These are phyloP conservation scores for Periconia macrospinosa DNA, from an alignment of 2,329 filamentous ascomycete genomes.

Conservation along the genomic window DNA sequence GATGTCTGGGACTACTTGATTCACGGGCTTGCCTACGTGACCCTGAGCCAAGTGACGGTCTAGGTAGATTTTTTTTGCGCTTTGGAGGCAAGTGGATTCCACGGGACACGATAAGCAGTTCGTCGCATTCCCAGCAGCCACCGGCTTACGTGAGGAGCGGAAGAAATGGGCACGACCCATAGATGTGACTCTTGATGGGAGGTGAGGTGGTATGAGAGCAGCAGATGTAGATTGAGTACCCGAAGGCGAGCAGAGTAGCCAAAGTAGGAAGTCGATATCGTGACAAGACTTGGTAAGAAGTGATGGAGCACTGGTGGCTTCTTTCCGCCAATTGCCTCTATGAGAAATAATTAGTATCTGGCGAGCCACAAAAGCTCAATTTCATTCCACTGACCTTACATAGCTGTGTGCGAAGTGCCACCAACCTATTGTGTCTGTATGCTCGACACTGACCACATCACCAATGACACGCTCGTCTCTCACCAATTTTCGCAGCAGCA, in stretches of 20 bases:
- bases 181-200: conserved; percentile 74
- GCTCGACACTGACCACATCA: conserved; percentile 80
- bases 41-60: conserved; percentile 68
- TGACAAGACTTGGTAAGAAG: conserved; percentile 95
- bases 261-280: conserved; percentile 89
- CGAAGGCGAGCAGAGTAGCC: conserved; percentile 79
- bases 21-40: conserved; percentile 77
- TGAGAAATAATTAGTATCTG: conserved; percentile 13
- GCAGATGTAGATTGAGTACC: conserved; percentile 22
- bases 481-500: conserved; percentile 76
- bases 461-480: conserved; percentile 76
- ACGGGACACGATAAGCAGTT: conserved; percentile 83
- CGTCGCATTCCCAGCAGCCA: conserved; percentile 71
- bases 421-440: conserved; percentile 93
- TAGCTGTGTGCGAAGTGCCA: conserved; percentile 72
- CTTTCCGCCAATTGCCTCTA: conserved; percentile 85
- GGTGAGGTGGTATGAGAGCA: conserved; percentile 60
- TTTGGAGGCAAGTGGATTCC: conserved; percentile 78
- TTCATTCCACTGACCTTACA: conserved; percentile 4
- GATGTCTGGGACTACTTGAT: conserved; percentile 88
- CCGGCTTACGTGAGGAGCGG: conserved; percentile 73
- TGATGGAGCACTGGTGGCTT: conserved; percentile 73
- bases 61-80: conserved; percentile 79
- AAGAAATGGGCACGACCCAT: conserved; percentile 78
- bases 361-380: not conserved